Conservation (phyloP, 2,329 filamentous ascomycete species). For the Microsporum audouinii region DNA sequence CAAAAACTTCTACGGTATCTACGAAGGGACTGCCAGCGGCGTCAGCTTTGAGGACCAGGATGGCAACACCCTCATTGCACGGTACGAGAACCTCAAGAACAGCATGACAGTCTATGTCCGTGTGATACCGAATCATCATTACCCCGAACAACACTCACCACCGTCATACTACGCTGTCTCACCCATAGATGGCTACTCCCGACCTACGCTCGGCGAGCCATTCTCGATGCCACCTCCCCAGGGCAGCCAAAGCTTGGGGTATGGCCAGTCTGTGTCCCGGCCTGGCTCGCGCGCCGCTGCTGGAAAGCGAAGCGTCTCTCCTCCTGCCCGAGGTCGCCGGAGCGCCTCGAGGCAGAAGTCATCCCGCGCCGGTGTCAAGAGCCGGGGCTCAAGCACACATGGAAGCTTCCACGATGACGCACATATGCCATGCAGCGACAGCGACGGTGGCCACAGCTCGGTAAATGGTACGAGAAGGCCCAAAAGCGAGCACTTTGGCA, state of each 20-base stretch:
- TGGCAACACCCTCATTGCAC: constrained; percentile 82
- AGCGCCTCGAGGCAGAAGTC: constrained; percentile 68
- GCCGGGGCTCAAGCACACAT: constrained; percentile 50
- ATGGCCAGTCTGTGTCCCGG: constrained; percentile 52
- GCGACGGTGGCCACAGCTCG: constrained; percentile 67
- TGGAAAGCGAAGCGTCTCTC: constrained; percentile 69
- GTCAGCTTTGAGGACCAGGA: constrained; percentile 90
- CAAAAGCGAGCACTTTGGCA: constrained; percentile 75
- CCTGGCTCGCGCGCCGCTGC: constrained; percentile 56
- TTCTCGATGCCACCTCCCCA: constrained; percentile 53
- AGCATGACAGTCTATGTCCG: constrained; percentile 91
- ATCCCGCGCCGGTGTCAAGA: constrained; percentile 57
- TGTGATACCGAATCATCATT: constrained; percentile 53
- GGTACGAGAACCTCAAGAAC: constrained; percentile 89
- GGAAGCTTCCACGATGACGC: constrained; percentile 57
- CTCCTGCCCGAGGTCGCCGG: constrained; percentile 57
- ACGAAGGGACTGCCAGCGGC: constrained; percentile 66
- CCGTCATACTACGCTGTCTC: constrained; percentile 35
- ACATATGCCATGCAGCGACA: constrained; percentile 70
- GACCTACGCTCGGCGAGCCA: constrained; percentile 50
- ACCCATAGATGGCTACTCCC: constrained; percentile 43
- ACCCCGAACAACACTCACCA: constrained; percentile 36
- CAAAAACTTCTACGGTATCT: constrained; percentile 97
- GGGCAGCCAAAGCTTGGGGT: constrained; percentile 41
- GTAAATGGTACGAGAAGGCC: constrained; percentile 58